Evolutionary conservation across 148 eudicot genomes (phyloP), one percentile per base, ranked within the genome.

Genomic region (Bassia scoparia): DNA sequence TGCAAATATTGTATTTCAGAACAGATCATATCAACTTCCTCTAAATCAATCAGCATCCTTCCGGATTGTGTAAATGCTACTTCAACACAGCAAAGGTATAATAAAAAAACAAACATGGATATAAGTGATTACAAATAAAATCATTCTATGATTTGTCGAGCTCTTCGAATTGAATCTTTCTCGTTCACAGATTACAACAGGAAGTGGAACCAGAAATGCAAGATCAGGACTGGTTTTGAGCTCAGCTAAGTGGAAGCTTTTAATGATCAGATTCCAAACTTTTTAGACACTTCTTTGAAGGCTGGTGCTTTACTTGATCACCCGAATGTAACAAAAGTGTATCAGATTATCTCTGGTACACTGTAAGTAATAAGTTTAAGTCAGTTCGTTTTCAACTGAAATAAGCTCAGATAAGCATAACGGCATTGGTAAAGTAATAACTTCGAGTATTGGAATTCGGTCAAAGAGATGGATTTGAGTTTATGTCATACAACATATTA

Each of bases 261-360:
- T 70, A 61, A 66, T 30, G 89, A 86, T 20, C 60, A 35, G 21
- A 43, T 78, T 55, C 83, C 81, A 21, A 79, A 35, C 78, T 72
- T 79, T 67, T 48, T 26, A 3, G 79, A 79, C 56, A 59, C 83
- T 50, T 69, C 83, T 50, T 54, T 81, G 27, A 60, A 71, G 67
- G 72, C 85, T 69, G 82, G 72, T 56, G 55, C 67, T 65, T 77
- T 84, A 50, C 78, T 83, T 61, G 87, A 86, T 71, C 89, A 86
- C 41, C 83, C 79, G 80, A 81, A 81, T 67, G 70, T 74, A 46
- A 81, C 86, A 21, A 86, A 86, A 74, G 89, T 72, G 68, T 72
- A 77, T 86, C 86, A 24, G 89, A 86, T 75, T 86, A 86, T 58
- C 85, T 86, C 35, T 86, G 86, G 89, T 86, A 81, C 74, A 79